These are phyloP conservation scores for Psilocybe tampanensis DNA, from an alignment of 768 basidiomycete genomes.

Conservation along the genomic window DNA sequence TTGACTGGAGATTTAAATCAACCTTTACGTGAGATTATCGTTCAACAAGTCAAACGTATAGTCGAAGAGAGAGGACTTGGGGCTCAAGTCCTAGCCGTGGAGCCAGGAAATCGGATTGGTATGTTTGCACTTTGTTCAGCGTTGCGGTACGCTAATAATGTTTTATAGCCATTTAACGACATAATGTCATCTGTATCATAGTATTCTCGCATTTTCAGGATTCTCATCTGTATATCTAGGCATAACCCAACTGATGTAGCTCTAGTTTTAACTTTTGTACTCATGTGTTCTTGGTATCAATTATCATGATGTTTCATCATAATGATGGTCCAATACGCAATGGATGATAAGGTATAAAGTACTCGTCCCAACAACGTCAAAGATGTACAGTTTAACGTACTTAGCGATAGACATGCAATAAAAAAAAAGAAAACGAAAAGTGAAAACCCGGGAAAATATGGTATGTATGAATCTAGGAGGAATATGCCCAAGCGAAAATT, in stretches of 20 bases:
- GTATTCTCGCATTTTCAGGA: slow-evolving; percentile 11
- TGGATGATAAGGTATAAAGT: slow-evolving; percentile 20
- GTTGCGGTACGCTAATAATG: neutral
- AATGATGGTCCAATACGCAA: slow-evolving; percentile 2
- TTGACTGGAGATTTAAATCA: slow-evolving; percentile 47
- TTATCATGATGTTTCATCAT: slow-evolving; percentile 2
- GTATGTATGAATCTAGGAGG: slow-evolving; percentile 39
- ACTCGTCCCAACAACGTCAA: slow-evolving; percentile 17
- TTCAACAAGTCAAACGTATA: slow-evolving; percentile 67
- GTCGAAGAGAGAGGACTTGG: slow-evolving; percentile 68
- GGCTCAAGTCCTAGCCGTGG: slow-evolving; percentile 66
- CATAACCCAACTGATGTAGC: slow-evolving; percentile 34
- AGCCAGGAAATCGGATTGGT: slow-evolving; percentile 86
- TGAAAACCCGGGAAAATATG: slow-evolving; percentile 29
- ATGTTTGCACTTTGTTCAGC: slow-evolving; percentile 29
- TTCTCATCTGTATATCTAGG: slow-evolving; percentile 36
- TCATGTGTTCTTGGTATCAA: slow-evolving; percentile 5
- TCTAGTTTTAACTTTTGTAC: slow-evolving; percentile 29
- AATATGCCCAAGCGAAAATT: slow-evolving; percentile 19
- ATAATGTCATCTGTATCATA: slow-evolving; percentile 7
- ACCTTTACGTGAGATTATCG: slow-evolving; percentile 68
- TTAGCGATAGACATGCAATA: slow-evolving; percentile 26
- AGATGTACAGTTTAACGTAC: slow-evolving; percentile 20
- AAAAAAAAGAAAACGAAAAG: slow-evolving; percentile 30
- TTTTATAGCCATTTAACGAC: slow-evolving; percentile 36